A percentile compares a stretch with the other conserved stretches of the same genome.
Evolutionary conservation across 1,284 basidiomycete species (phyloP).

Genomic region (Trichosporon inkin): DNA sequence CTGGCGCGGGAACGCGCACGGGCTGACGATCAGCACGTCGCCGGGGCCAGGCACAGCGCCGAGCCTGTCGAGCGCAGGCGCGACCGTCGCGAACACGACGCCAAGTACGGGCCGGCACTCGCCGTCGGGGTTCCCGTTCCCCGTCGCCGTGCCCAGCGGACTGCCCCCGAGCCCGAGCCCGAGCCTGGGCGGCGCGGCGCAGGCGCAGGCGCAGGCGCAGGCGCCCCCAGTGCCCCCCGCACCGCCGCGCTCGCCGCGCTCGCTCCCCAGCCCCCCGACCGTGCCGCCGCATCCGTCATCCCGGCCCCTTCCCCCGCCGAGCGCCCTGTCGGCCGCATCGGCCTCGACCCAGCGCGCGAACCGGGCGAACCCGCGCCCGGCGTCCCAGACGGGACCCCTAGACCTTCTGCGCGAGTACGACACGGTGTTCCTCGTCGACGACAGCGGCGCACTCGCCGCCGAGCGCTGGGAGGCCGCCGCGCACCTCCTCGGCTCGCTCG

Average conservation of each 20-base stretch:
- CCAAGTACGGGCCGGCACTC: constrained; percentile 1
- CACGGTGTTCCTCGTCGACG: constrained; percentile 48
- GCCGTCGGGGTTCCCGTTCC: constrained; percentile 3
- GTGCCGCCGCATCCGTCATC: constrained; percentile 18
- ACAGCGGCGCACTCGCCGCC: constrained; percentile 43
- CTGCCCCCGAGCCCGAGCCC: neutral
- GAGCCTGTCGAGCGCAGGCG: neutral
- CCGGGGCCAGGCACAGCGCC: neutral
- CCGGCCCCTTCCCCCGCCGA: constrained; percentile 5
- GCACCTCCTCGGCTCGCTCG: constrained; percentile 41
- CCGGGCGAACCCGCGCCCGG: neutral
- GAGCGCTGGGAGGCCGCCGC: constrained; percentile 42
- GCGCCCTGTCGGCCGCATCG: neutral
- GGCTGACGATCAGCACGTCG: neutral
- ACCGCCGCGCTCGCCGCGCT: constrained; percentile 1
- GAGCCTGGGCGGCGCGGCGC: neutral
- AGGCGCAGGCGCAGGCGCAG: neutral
- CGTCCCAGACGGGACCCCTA: constrained; percentile 16
- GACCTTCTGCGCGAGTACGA: constrained; percentile 46
- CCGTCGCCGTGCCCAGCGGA: neutral
- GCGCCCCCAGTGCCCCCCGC: constrained; percentile 1
- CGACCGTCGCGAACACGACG: neutral
- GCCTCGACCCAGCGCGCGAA: too few relatives aligned
- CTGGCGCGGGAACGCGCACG: constrained; percentile 4
- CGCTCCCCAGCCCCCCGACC: neutral